Evolutionary conservation across 106 monocot species (phyloP), one percentile per base, ranked within the genome.

Genomic region (Allium fistulosum): DNA sequence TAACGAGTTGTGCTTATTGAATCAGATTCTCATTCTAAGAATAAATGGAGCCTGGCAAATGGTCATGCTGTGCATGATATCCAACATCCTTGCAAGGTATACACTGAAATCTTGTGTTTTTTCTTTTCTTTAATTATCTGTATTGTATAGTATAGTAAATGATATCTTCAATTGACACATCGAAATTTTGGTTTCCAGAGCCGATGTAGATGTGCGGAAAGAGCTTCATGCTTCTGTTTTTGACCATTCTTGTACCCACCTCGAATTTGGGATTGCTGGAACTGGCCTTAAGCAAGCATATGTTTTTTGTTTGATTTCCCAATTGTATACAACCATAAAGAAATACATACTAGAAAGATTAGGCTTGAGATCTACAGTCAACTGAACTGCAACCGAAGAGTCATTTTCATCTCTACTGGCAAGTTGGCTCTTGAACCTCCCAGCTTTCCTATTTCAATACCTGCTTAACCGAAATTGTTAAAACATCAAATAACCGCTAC

Each of bases 211-310:
- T 74, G 81, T 88, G 48, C 61, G 83, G 47, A 60, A 74, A 65
- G 94, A 95, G 63, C 94, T 95, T 80, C 94, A 95, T 67, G 83
- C 72, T 22, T 64, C 91, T 46, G 87, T 75, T 26, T 94, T 90
- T 72, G 90, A 94, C 69, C 84, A 90, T 52, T 94, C 94, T n/a
- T 94, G 90, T 74, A 88, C 86, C 69, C 94, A 95, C 78, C 60
- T 95, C 48, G 94, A 95, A 78, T 91, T 95, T 76, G 91, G 90
- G 56, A 91, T 95, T 63, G 27, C 79, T 71, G 79, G 83, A 62
- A 95, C 91, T 51, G 81, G 83, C 28, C 78, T 95, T 48, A 45
- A 10, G 91, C 88, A 85, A 77, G 94, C 77, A 58, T 9, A 49
- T 28, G 28, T 28, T 28, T 28, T 28, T 28, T 28, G 28, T 28